A percentile compares a stretch with the other conserved stretches of the same genome.
Conservation (phyloP, 805 yeast genomes). For the Saccharomycopsis malanga region DNA sequence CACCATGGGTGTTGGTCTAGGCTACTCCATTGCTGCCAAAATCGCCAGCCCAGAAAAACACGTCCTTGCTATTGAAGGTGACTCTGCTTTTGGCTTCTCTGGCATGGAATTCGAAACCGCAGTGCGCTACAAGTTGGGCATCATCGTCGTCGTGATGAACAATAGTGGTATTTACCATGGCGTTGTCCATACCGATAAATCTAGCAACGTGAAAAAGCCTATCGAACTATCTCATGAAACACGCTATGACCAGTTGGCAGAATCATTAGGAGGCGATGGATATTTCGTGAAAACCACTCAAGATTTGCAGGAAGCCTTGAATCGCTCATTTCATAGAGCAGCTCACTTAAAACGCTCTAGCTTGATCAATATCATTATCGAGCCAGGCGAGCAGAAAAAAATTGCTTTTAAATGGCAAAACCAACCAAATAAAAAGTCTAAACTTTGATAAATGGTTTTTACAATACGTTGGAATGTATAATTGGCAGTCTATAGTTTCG, state of each 20-base stretch:
- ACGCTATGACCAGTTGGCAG: constrained; percentile 49
- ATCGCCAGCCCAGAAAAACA: constrained; percentile 35
- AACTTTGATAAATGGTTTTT: no score
- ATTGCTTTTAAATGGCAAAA: constrained; percentile 64
- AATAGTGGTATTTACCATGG: constrained; percentile 73
- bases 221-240: constrained; percentile 54
- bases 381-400: constrained; percentile 47
- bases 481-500: no score
- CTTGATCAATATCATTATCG: constrained; percentile 55
- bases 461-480: no score
- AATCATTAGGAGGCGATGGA: constrained; percentile 53
- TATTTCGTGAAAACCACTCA: constrained; percentile 34
- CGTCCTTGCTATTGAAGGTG: constrained; percentile 62
- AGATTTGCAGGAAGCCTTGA: constrained; percentile 33
- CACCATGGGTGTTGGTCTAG: constrained; percentile 71
- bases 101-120: constrained; percentile 71
- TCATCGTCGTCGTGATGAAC: constrained; percentile 59
- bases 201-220: constrained; percentile 37
- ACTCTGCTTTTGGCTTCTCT: constrained; percentile 72
- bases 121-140: constrained; percentile 44
- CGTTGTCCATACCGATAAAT: constrained; percentile 30
- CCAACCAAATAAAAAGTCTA: not conserved
- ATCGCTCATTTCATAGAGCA: constrained; percentile 29
- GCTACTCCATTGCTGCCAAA: constrained; percentile 62
- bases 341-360: constrained; percentile 25